Percentiles rank a stretch among this genome's conserved stretches.
phyloP scores from a whole-genome alignment of 495 filamentous ascomycete genomes.

The Glutinoglossum americanum region DNA sequence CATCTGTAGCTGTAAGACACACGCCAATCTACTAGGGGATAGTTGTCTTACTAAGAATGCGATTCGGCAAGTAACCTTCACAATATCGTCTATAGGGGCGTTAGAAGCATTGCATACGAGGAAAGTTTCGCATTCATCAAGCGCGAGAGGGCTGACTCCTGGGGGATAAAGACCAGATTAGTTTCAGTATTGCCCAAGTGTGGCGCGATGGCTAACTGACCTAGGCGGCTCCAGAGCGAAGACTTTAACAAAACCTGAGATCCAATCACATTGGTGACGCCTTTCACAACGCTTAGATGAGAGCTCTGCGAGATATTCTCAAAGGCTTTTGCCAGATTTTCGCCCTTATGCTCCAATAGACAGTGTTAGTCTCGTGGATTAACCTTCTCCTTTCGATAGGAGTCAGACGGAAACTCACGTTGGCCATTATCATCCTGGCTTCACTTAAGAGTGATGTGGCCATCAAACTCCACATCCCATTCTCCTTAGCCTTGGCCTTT shows the following conservation, averaged over 20 bases:
- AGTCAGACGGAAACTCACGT: slow-evolving; percentile 16
- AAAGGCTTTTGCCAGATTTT: slow-evolving; percentile 52
- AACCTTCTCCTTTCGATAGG: background rate
- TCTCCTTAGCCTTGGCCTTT: slow-evolving; percentile 72
- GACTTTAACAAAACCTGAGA: slow-evolving; percentile 49
- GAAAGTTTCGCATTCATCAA: slow-evolving; percentile 51
- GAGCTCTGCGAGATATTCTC: slow-evolving; percentile 65
- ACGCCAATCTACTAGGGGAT: background rate
- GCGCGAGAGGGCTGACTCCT: slow-evolving; percentile 40
- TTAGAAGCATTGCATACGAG: slow-evolving; percentile 44
- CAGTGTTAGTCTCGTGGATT: background rate
- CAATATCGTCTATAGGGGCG: slow-evolving; percentile 53
- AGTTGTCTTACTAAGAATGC: slow-evolving; percentile 28
- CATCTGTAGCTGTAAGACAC: slow-evolving; percentile 21
- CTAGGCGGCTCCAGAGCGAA: slow-evolving; percentile 56
- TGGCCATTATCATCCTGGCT: slow-evolving; percentile 52
- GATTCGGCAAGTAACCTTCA: slow-evolving; percentile 40
- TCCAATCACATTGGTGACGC: slow-evolving; percentile 49
- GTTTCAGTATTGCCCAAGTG: no score
- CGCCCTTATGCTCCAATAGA: slow-evolving; percentile 31
- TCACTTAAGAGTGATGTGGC: slow-evolving; percentile 74
- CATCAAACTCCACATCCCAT: slow-evolving; percentile 68
- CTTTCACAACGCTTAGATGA: slow-evolving; percentile 57
- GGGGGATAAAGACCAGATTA: background rate
- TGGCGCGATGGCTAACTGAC: slow-evolving; percentile 19